These are phyloP conservation scores for Sanguinoderma infundibulare DNA, from an alignment of 1,284 basidiomycete genomes.

Conservation along the genomic window DNA sequence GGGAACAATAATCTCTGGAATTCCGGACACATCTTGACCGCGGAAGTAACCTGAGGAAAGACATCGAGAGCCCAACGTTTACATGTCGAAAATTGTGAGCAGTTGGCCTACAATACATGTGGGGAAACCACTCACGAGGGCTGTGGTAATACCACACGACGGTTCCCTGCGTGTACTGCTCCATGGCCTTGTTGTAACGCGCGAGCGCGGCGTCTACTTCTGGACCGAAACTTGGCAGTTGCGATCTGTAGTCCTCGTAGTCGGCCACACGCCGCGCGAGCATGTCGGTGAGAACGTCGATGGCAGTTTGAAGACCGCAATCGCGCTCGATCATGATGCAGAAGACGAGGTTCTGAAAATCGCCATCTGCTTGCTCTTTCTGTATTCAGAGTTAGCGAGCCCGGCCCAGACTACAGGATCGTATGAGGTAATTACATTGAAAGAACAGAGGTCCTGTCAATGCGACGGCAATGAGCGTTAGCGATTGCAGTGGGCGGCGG, in stretches of 20 bases:
- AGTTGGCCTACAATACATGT: too few relatives aligned
- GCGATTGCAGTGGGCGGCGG: not conserved
- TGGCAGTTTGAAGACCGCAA: conserved; percentile 47
- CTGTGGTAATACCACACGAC: conserved; percentile 52
- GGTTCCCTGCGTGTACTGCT: conserved; percentile 53
- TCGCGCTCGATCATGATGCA: conserved; percentile 48
- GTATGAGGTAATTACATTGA: conserved; percentile 43
- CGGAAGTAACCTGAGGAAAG: conserved; percentile 27
- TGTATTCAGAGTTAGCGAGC: conserved; percentile 25
- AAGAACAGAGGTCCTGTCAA: conserved; percentile 49
- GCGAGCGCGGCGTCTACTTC: conserved; percentile 44
- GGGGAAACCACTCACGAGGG: conserved; percentile 36
- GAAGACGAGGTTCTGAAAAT: conserved; percentile 55
- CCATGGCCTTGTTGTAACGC: conserved; percentile 44
- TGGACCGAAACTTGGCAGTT: conserved; percentile 47
- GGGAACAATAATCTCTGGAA: conserved; percentile 23
- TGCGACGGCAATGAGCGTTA: not conserved
- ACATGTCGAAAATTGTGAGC: not conserved
- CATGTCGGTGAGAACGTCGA: conserved; percentile 48
- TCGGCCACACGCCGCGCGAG: conserved; percentile 45
- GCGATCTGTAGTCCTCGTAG: conserved; percentile 42
- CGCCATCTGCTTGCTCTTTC: conserved; percentile 55
- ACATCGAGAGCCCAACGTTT: not conserved
- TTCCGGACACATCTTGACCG: conserved; percentile 26
- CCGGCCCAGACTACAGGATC: conserved; percentile 13